phyloP scores from a whole-genome alignment of 768 basidiomycete genomes.

The Suillus occidentalis region DNA sequence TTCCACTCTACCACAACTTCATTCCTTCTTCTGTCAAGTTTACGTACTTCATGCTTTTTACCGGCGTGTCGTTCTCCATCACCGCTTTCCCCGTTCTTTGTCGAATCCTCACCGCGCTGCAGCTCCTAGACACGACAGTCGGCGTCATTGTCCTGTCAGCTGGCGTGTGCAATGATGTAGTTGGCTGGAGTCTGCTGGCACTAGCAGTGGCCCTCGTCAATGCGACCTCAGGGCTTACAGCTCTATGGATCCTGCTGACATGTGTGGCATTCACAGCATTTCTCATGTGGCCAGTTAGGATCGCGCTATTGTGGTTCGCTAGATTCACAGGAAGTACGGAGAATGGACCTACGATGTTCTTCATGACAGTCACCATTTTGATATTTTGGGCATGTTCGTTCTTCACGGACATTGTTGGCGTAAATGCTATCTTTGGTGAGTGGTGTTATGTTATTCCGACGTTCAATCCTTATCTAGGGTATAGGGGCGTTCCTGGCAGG shows the following conservation, averaged over 20 bases:
- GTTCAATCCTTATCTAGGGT: not conserved
- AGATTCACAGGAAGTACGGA: slow-evolving; percentile 76
- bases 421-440: slow-evolving; percentile 86
- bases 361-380: slow-evolving; percentile 85
- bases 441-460: slow-evolving; percentile 1
- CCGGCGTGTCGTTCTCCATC: slow-evolving; percentile 87
- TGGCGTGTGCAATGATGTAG: slow-evolving; percentile 87
- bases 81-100: slow-evolving; percentile 91
- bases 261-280: slow-evolving; percentile 82
- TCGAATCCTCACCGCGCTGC: slow-evolving; percentile 85
- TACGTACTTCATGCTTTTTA: slow-evolving; percentile 92
- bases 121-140: slow-evolving; percentile 88
- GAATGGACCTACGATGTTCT: slow-evolving; percentile 80
- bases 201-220: slow-evolving; percentile 92
- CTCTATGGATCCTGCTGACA: slow-evolving; percentile 79
- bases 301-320: slow-evolving; percentile 68
- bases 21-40: slow-evolving; percentile 61
- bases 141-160: slow-evolving; percentile 92
- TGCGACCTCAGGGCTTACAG: slow-evolving; percentile 77
- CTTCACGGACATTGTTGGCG: slow-evolving; percentile 94
- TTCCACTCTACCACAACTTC: slow-evolving; percentile 76
- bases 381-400: slow-evolving; percentile 85
- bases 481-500: slow-evolving; percentile 82
- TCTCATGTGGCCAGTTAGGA: slow-evolving; percentile 67
- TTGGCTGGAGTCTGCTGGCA: slow-evolving; percentile 88